These are phyloP conservation scores for Lagerstroemia speciosa DNA, from an alignment of 345 rosid genomes.

Conservation along the genomic window DNA sequence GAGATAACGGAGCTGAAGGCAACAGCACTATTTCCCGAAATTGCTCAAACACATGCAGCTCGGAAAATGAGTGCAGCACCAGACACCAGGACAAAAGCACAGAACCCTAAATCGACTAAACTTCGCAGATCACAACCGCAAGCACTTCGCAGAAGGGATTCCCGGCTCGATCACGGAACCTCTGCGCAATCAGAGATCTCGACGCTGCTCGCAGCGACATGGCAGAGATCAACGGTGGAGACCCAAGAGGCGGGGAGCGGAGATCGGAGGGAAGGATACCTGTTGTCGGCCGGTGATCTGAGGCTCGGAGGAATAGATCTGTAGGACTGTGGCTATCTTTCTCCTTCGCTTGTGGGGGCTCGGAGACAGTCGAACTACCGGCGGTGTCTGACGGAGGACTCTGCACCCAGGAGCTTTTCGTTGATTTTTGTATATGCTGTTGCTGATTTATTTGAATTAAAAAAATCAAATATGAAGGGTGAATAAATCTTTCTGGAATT, in stretches of 20 bases:
- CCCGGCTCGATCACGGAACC: not conserved
- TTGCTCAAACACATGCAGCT: no score
- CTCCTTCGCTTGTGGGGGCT: not conserved
- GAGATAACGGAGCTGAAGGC: no score
- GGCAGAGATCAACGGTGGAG: constrained; percentile 2
- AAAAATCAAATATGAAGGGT: no score
- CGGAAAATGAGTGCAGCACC: not conserved
- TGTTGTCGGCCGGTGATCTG: constrained; percentile 1
- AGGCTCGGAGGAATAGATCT: not conserved
- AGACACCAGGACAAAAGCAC: not conserved
- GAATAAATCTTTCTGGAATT: no score
- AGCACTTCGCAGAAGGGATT: no score
- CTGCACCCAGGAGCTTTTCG: no score
- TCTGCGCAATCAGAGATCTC: not conserved
- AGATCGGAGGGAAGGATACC: not conserved
- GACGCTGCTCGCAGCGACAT: not conserved
- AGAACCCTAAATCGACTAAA: not conserved
- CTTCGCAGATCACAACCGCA: not conserved
- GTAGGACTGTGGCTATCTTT: not conserved
- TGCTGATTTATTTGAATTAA: no score
- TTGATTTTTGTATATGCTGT: no score
- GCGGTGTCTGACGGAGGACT: not conserved
- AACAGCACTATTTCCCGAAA: no score
- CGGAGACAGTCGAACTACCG: not conserved
- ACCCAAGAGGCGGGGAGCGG: not conserved